These are phyloP conservation scores for Sporothrix humicola DNA, from an alignment of 2,329 filamentous ascomycete genomes.

Conservation along the genomic window DNA sequence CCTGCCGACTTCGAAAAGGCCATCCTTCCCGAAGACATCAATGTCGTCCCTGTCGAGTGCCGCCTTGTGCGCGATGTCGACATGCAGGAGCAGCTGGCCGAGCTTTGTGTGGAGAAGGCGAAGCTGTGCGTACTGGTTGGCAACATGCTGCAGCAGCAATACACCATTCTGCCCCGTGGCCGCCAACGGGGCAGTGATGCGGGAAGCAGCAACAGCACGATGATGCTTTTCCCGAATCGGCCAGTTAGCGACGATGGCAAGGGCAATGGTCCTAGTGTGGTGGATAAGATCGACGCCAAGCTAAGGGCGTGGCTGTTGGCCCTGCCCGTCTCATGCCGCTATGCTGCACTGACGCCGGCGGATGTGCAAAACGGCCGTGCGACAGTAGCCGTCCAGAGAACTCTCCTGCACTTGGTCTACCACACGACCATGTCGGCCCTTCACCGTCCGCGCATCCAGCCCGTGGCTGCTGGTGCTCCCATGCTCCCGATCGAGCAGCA, in stretches of 20 bases:
- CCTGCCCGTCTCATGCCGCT: conserved; percentile 73
- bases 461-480: conserved; percentile 65
- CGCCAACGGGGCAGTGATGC: conserved; percentile 61
- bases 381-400: conserved; percentile 71
- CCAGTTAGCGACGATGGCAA: conserved; percentile 67
- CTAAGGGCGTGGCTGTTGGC: conserved; percentile 77
- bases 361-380: conserved; percentile 66
- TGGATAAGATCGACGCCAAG: conserved; percentile 78
- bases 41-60: conserved; percentile 72
- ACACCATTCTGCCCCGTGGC: conserved; percentile 86
- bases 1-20: conserved; percentile 83
- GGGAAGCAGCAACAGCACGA: conserved; percentile 71
- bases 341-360: conserved; percentile 60
- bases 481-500: conserved; percentile 67
- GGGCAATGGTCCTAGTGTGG: conserved; percentile 63
- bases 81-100: conserved; percentile 78
- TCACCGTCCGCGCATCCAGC: conserved; percentile 88
- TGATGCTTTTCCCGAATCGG: conserved; percentile 93
- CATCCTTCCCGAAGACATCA: conserved; percentile 68
- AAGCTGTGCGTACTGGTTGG: conserved; percentile 89
- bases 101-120: conserved; percentile 90
- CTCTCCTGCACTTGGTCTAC: conserved; percentile 92
- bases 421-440: conserved; percentile 89
- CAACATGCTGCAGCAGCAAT: conserved; percentile 87
- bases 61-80: conserved; percentile 70